Base-by-base conservation (phyloP, 2,329 filamentous ascomycete species). In the Pseudogymnoascus sp. region DNA sequence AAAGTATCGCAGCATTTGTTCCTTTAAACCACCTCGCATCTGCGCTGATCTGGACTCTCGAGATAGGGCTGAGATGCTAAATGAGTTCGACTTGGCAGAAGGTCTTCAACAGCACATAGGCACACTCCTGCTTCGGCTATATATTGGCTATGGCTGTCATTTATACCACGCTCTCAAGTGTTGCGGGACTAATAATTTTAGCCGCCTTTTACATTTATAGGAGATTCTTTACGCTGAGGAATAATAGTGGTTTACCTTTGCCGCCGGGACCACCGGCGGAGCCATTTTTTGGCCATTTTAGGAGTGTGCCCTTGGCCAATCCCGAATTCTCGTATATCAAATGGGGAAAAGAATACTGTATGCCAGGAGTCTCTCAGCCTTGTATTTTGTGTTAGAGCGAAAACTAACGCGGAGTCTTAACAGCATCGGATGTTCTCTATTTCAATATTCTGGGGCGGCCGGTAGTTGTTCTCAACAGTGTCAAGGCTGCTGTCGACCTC, bases 381-480 rank as follows among this genome's bases (percentile, higher is more conserved):
- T 5, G 15, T 63, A 65, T 61, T n/a, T 64, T 64, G 8, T 21
- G 17, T 44, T 24, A 44, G 10, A 44, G 40, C 21, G 21, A 44
- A 13, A 44, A 10, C 40, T 44, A 44, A 44, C 21, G 21, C 21
- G 24, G 17, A 13, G 9, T 44, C 40, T 24, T 47, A 13, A 65
- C 58, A 64, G 10, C 58, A 15, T 61, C 58, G 2, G 63, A 66
- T 60, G 61, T 66, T 17, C 58, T 66, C 13, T 64, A 64, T 36
- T 31, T 66, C 21, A 63, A 64, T n/a, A 50, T 64, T 21, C 62
- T 66, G 10, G 62, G 63, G 66, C 71, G 74, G 65, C 60, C 71
- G 11, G 68, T 77, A 59, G 69, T 80, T 26, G 73, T 79, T 3
- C 71, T 79, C 36, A 78, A 79, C 67, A 78, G 74, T 40, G 70